Conservation (phyloP, 495 filamentous ascomycete species). For the Sporormia fimetaria region DNA sequence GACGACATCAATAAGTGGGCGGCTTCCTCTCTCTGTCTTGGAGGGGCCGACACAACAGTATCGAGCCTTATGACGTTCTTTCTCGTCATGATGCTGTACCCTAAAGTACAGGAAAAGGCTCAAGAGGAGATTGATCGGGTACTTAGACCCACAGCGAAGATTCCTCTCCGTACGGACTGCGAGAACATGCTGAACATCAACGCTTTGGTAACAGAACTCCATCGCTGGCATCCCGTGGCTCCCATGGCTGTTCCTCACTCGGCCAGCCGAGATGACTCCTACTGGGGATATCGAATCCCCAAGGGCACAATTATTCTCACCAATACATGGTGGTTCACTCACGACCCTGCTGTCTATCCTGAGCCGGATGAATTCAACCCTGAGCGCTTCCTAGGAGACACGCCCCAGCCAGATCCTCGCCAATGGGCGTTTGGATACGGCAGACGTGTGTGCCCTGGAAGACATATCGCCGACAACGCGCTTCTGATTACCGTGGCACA, state of each 20-base stretch:
- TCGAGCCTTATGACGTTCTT: conserved; percentile 3
- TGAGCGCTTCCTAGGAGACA: background rate
- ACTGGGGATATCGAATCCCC: conserved; percentile 16
- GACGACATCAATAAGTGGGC: conserved; percentile 3
- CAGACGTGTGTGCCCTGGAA: too few species aligned
- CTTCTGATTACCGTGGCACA: too few species aligned
- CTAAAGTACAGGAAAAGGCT: conserved; percentile 13
- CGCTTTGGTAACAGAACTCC: conserved; percentile 30
- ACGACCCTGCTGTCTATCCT: conserved; percentile 3
- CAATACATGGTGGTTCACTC: conserved; percentile 8
- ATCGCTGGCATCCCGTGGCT: conserved; percentile 33
- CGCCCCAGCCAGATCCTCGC: too few species aligned
- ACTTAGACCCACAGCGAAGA: conserved; percentile 26
- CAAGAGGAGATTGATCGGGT: conserved; percentile 32
- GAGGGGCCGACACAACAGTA: conserved; percentile 6
- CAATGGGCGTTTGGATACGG: too few species aligned
- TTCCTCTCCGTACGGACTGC: conserved; percentile 31
- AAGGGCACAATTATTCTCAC: conserved; percentile 11
- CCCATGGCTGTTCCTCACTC: conserved; percentile 16
- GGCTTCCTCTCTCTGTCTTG: conserved; percentile 1
- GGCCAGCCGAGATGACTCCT: background rate
- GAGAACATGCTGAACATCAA: conserved; percentile 29
- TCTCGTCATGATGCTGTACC: conserved; percentile 4
- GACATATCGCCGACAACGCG: too few species aligned
- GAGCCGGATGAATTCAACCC: conserved; percentile 4